Evolutionary conservation across 2,329 filamentous ascomycete genomes (phyloP).

Genomic region (Fonsecaea pedrosoi): DNA sequence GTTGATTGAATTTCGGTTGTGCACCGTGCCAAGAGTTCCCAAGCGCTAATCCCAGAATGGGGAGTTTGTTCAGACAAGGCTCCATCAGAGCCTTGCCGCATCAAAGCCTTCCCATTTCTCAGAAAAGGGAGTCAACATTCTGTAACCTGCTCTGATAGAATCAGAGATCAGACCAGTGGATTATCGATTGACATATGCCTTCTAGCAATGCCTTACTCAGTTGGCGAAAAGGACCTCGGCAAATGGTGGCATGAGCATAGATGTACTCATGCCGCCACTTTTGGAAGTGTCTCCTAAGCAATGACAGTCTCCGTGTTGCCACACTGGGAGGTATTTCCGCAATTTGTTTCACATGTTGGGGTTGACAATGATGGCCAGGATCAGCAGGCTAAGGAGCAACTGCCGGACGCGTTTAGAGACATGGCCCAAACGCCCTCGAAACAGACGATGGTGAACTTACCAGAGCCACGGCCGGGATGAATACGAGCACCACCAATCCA

Average conservation of each 20-base stretch:
- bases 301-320: not conserved
- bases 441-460: constrained; percentile 11
- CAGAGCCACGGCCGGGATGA: constrained; percentile 4
- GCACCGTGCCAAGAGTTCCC: constrained; percentile 13
- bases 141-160: too few species aligned
- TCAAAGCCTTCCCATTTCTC: not conserved
- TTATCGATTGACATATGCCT: too few species aligned
- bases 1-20: constrained; percentile 12
- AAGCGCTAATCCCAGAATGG: not conserved
- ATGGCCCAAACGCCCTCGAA: too few species aligned
- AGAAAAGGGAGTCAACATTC: not conserved
- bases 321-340: not conserved
- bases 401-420: constrained; percentile 9
- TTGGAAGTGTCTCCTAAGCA: not conserved
- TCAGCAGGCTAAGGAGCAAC: constrained; percentile 21
- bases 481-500: constrained; percentile 18
- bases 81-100: not conserved
- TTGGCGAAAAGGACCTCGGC: too few species aligned
- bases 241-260: too few species aligned
- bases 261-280: too few species aligned
- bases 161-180: too few species aligned
- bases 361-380: constrained; percentile 27
- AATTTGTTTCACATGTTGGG: constrained; percentile 3
- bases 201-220: too few species aligned
- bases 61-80: not conserved